Conservation (phyloP, 2,329 filamentous ascomycete genomes). For the Chaetothyriales sp. region DNA sequence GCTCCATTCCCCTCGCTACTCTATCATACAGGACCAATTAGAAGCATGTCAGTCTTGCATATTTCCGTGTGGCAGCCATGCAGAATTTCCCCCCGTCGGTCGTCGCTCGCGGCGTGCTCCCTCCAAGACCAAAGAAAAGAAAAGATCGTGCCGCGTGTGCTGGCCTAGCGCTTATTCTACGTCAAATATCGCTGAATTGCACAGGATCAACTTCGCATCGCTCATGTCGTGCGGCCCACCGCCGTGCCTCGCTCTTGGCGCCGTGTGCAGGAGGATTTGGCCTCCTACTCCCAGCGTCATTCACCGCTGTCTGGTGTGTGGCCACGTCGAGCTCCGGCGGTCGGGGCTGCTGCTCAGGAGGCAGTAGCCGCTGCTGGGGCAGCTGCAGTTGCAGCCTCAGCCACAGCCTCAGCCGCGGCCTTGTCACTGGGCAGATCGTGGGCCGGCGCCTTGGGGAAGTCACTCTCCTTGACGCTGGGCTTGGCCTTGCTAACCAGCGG, state of each 20-base stretch:
- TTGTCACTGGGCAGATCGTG: constrained; percentile 19
- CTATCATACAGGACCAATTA: neutral
- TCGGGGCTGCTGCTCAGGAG: neutral
- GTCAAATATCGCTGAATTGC: neutral
- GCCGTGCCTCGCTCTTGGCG: neutral
- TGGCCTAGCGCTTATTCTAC: neutral
- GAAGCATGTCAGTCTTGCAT: neutral
- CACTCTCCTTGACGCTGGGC: constrained; percentile 28
- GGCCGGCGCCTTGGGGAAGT: constrained; percentile 37
- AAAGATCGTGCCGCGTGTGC: neutral
- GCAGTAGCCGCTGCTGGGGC: neutral
- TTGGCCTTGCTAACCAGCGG: constrained; percentile 4
- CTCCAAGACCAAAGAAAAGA: neutral
- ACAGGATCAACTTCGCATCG: neutral
- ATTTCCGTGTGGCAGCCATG: neutral
- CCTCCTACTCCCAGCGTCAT: neutral
- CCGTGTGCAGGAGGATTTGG: neutral
- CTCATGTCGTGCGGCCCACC: neutral
- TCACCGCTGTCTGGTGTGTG: no score
- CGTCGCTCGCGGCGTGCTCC: no score
- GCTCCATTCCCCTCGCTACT: neutral
- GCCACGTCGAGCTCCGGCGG: neutral
- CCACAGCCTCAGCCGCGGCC: neutral
- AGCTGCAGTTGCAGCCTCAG: neutral
- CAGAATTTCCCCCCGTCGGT: no score